A percentile compares a stretch with the other conserved stretches of the same genome.
Evolutionary conservation across 1,139 yeast genomes (phyloP).

Genomic region (Geotrichum candidum): DNA sequence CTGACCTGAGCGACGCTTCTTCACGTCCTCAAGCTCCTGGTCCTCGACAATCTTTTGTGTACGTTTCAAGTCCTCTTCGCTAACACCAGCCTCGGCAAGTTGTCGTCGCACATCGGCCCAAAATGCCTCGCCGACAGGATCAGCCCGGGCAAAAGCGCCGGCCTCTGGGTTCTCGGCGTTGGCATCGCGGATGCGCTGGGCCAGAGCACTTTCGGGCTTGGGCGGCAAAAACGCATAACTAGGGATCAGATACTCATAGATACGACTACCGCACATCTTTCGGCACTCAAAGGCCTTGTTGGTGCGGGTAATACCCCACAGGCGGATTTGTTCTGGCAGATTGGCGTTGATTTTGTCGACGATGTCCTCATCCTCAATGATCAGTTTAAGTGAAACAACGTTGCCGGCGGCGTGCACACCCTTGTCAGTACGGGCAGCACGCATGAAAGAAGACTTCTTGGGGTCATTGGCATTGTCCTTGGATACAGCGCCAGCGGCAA

Average conservation of each 20-base stretch:
- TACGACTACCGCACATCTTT: constrained; percentile 88
- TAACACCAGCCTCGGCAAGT: constrained; percentile 29
- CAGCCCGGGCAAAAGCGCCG: constrained; percentile 49
- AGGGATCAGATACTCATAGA: constrained; percentile 90
- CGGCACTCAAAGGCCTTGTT: constrained; percentile 92
- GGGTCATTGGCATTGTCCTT: constrained; percentile 84
- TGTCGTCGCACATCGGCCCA: constrained; percentile 52
- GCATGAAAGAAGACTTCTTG: constrained; percentile 83
- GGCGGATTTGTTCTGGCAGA: constrained; percentile 78
- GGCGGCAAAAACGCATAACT: constrained; percentile 87
- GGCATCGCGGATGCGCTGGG: constrained; percentile 52
- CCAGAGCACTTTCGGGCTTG: constrained; percentile 64
- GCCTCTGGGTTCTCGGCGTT: constrained; percentile 44
- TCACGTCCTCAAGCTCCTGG: constrained; percentile 22
- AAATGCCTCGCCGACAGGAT: constrained; percentile 63
- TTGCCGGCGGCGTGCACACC: constrained; percentile 99
- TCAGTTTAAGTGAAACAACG: constrained; percentile 79
- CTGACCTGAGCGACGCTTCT: constrained; percentile 26
- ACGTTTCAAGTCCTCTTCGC: constrained; percentile 35
- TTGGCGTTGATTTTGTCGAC: constrained; percentile 62
- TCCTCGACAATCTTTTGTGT: constrained; percentile 34
- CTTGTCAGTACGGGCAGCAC: constrained; percentile 97
- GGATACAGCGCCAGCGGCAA: constrained; percentile 84
- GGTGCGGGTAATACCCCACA: constrained; percentile 90
- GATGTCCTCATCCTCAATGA: constrained; percentile 79